phyloP scores from a whole-genome alignment of 192 early-diverging fungal genomes.

The Rhizophagus clarus region DNA sequence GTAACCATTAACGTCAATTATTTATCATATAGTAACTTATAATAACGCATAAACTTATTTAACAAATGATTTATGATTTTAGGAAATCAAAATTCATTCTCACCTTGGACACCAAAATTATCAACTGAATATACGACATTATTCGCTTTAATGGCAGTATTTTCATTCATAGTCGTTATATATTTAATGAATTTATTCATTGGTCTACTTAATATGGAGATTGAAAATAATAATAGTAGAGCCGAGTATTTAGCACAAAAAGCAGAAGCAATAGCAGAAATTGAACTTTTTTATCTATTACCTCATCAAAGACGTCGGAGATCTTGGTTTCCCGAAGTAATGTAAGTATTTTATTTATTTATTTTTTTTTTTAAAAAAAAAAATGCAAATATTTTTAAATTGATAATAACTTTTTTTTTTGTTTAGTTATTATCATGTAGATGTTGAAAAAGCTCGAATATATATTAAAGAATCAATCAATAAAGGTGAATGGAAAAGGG shows the following conservation, averaged over 20 bases:
- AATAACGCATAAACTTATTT: too few relatives aligned
- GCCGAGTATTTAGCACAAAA: not conserved
- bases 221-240: not conserved
- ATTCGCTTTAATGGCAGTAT: not conserved
- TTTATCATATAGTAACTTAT: not conserved
- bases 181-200: constrained; percentile 12
- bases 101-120: not conserved
- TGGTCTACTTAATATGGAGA: constrained; percentile 6
- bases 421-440: not conserved
- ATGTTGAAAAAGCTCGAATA: too few relatives aligned
- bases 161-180: not conserved
- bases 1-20: not conserved
- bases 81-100: not conserved
- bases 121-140: not conserved
- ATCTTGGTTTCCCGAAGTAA: constrained; percentile 15
- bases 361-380: too few relatives aligned
- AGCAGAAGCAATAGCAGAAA: constrained; percentile 7
- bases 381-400: too few relatives aligned
- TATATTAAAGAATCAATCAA: too few relatives aligned
- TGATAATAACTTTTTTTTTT: too few relatives aligned
- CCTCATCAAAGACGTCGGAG: not conserved
- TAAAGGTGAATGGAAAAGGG: too few relatives aligned
- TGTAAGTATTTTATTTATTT: not conserved
- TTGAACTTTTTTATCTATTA: constrained; percentile 11
- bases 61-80: not conserved